These are phyloP conservation scores for Pulveroboletus sp. DNA, from an alignment of 768 basidiomycete genomes.

Conservation along the genomic window DNA sequence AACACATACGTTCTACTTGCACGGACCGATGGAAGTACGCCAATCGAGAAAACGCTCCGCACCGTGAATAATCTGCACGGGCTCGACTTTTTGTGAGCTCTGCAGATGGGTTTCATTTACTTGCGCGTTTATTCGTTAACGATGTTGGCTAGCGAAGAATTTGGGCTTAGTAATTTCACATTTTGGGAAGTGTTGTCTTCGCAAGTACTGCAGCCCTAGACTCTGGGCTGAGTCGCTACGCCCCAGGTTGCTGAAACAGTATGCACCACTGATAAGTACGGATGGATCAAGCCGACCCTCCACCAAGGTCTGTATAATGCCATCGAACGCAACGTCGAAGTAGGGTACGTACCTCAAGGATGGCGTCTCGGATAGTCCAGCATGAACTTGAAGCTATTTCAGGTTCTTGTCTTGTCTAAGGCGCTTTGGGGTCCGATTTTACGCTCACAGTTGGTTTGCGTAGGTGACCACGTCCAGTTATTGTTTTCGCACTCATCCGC, in stretches of 20 bases:
- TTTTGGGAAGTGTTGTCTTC: constrained; percentile 31
- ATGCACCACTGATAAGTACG: constrained; percentile 39
- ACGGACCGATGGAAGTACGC: constrained; percentile 42
- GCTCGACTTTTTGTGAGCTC: constrained; percentile 47
- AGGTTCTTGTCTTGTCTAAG: constrained; percentile 42
- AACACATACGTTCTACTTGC: constrained; percentile 7
- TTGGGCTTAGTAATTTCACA: constrained; percentile 12
- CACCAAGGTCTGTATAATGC: constrained; percentile 52
- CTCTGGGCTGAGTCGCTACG: background rate
- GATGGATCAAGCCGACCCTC: constrained; percentile 47
- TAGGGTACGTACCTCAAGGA: constrained; percentile 3
- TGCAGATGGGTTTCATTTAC: too few relatives aligned
- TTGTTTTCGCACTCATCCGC: too few relatives aligned
- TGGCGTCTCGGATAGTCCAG: background rate
- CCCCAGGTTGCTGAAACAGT: constrained; percentile 42
- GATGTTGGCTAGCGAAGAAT: constrained; percentile 6
- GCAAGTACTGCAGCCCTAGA: background rate
- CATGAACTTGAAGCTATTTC: background rate
- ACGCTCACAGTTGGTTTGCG: constrained; percentile 28
- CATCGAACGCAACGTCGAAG: constrained; percentile 33
- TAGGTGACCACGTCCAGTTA: background rate
- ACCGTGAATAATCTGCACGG: constrained; percentile 48
- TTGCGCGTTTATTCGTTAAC: background rate
- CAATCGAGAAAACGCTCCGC: constrained; percentile 45
- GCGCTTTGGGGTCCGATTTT: constrained; percentile 40